Conservation (phyloP, 2,329 filamentous ascomycete species). For the Zymoseptoria crescenta region DNA sequence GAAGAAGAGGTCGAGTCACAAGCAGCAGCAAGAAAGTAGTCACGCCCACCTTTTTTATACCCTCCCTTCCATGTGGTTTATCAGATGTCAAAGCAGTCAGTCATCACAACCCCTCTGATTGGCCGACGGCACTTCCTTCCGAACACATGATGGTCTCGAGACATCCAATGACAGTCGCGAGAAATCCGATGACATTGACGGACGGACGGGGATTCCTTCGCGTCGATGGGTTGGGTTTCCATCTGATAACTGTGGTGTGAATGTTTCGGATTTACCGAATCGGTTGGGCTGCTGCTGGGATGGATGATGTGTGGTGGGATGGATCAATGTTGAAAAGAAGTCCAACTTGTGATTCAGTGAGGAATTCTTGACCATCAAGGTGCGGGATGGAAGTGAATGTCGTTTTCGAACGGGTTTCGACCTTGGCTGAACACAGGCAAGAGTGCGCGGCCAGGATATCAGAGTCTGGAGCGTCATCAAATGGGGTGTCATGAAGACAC, state of each 20-base stretch:
- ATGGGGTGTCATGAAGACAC: too few relatives aligned
- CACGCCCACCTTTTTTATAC: background rate
- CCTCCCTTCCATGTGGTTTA: background rate
- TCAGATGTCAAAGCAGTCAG: background rate
- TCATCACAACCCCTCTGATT: background rate
- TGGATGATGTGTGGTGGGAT: too few relatives aligned
- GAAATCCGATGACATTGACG: background rate
- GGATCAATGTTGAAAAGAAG: background rate
- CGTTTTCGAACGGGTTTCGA: too few relatives aligned
- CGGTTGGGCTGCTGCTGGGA: too few relatives aligned
- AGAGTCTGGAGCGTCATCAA: too few relatives aligned
- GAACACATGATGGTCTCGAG: background rate
- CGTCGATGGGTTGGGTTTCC: background rate
- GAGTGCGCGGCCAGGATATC: too few relatives aligned
- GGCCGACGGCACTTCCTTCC: background rate
- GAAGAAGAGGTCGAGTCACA: too few relatives aligned
- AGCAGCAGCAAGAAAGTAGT: too few relatives aligned
- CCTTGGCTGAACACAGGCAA: too few relatives aligned
- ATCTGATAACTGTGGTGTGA: background rate
- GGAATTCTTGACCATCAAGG: background rate
- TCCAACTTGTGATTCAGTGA: background rate
- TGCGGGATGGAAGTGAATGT: background rate
- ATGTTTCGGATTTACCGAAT: too few relatives aligned
- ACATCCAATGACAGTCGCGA: background rate
- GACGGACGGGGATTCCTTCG: background rate